Evolutionary conservation across 345 rosid genomes (phyloP).

Genomic region (Bruguiera parviflora): DNA sequence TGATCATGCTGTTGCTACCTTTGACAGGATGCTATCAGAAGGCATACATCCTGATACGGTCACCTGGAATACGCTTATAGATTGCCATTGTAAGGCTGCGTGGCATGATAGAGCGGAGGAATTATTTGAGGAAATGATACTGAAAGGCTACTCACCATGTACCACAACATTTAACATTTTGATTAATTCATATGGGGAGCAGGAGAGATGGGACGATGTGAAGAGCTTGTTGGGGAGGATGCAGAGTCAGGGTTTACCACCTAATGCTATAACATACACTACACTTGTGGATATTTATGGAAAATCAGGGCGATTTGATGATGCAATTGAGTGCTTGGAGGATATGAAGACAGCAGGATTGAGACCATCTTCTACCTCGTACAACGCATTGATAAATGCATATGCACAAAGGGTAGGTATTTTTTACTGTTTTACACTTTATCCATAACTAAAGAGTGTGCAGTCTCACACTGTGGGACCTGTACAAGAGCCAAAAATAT

Average conservation of each 20-base stretch:
- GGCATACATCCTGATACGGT: slow-evolving; percentile 78
- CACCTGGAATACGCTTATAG: slow-evolving; percentile 96
- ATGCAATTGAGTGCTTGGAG: slow-evolving; percentile 83
- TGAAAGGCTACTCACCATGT: slow-evolving; percentile 70
- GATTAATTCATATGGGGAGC: slow-evolving; percentile 79
- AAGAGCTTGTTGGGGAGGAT: slow-evolving; percentile 61
- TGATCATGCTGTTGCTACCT: slow-evolving; percentile 82
- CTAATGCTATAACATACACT: slow-evolving; percentile 76
- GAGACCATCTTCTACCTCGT: slow-evolving; percentile 81
- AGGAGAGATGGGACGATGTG: slow-evolving; percentile 79
- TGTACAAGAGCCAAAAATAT: no score
- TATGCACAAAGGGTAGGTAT: slow-evolving; percentile 99
- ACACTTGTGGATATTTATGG: slow-evolving; percentile 89
- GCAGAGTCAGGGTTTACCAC: slow-evolving; percentile 62
- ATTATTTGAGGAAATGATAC: slow-evolving; percentile 76
- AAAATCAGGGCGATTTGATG: slow-evolving; percentile 75
- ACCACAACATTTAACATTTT: slow-evolving; percentile 80
- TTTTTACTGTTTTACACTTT: neutral
- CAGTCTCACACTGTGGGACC: no score
- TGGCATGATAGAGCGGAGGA: slow-evolving; percentile 68
- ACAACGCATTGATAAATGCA: slow-evolving; percentile 93
- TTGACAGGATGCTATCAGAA: slow-evolving; percentile 70
- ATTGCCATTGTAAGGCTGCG: slow-evolving; percentile 78
- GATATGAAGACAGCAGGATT: slow-evolving; percentile 78
- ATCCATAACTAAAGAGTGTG: no score